These are phyloP conservation scores for Peniophora sp. DNA, from an alignment of 1,284 basidiomycete species.

Conservation along the genomic window DNA sequence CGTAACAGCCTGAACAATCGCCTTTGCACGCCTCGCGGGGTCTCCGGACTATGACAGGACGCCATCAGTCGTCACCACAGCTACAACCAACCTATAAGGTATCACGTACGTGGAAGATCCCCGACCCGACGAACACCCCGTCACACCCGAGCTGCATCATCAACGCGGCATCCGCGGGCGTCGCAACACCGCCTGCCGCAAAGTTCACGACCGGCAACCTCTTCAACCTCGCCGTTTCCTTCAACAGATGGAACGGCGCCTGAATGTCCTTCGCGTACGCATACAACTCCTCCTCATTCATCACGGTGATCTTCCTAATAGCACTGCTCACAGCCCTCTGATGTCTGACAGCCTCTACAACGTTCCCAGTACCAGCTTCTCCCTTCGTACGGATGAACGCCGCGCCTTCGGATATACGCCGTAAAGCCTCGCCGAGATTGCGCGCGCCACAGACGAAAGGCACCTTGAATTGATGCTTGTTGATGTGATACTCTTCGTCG, in stretches of 20 bases:
- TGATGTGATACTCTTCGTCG: constrained; percentile 79
- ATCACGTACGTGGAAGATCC: constrained; percentile 79
- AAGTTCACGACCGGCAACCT: constrained; percentile 92
- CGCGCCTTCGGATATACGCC: constrained; percentile 95
- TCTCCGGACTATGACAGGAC: constrained; percentile 66
- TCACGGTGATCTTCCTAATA: constrained; percentile 79
- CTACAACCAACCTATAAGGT: background rate
- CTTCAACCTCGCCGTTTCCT: constrained; percentile 93
- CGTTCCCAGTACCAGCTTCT: constrained; percentile 96
- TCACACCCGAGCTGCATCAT: constrained; percentile 99
- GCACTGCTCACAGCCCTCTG: constrained; percentile 79
- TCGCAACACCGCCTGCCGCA: constrained; percentile 95
- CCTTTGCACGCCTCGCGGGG: constrained; percentile 88
- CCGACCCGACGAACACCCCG: constrained; percentile 93
- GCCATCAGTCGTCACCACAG: constrained; percentile 3
- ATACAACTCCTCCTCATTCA: constrained; percentile 96
- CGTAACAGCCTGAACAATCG: constrained; percentile 97
- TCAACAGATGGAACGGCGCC: constrained; percentile 96
- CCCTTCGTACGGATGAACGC: constrained; percentile 98
- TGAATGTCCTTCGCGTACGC: constrained; percentile 89
- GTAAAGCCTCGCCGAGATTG: constrained; percentile 86
- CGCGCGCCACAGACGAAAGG: constrained; percentile 80
- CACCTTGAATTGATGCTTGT: constrained; percentile 89
- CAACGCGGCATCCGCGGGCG: constrained; percentile 93
- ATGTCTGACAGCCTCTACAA: constrained; percentile 95